Evolutionary conservation across 805 yeast genomes (phyloP).

Genomic region (Kodamaea kaohsiungensis): DNA sequence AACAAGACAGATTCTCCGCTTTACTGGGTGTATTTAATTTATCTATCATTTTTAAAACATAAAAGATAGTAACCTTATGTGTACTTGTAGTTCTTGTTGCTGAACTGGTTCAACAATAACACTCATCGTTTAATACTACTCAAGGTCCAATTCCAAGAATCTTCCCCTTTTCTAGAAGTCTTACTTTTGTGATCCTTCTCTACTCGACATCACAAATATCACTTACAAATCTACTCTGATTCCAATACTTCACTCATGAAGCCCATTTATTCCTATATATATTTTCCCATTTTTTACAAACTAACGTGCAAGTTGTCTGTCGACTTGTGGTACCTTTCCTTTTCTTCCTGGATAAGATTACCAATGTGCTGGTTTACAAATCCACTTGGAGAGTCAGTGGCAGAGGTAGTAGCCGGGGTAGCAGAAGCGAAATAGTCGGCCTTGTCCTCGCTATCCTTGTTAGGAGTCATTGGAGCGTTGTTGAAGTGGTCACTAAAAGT

Average conservation of each 20-base stretch:
- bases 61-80: too few relatives aligned
- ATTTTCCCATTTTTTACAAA: slow-evolving; percentile 11
- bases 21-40: neutral
- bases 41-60: too few relatives aligned
- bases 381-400: slow-evolving; percentile 7
- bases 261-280: neutral
- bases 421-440: slow-evolving; percentile 9
- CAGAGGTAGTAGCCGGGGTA: slow-evolving; percentile 9
- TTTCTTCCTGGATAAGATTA: slow-evolving; percentile 20
- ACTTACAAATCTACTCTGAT: neutral
- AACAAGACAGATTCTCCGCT: neutral
- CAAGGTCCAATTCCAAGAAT: too few relatives aligned
- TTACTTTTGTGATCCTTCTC: too few relatives aligned
- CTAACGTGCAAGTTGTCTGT: slow-evolving; percentile 28
- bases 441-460: slow-evolving; percentile 9
- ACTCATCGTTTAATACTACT: too few relatives aligned
- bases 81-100: too few relatives aligned
- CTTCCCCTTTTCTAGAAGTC: too few relatives aligned
- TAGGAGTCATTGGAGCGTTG: slow-evolving; percentile 16
- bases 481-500: slow-evolving; percentile 16
- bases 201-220: too few relatives aligned
- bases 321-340: slow-evolving; percentile 22
- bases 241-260: neutral
- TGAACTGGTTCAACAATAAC: too few relatives aligned
- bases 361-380: slow-evolving; percentile 13